phyloP scores from a whole-genome alignment of 2,329 filamentous ascomycete genomes.

The Penicillium sp. region DNA sequence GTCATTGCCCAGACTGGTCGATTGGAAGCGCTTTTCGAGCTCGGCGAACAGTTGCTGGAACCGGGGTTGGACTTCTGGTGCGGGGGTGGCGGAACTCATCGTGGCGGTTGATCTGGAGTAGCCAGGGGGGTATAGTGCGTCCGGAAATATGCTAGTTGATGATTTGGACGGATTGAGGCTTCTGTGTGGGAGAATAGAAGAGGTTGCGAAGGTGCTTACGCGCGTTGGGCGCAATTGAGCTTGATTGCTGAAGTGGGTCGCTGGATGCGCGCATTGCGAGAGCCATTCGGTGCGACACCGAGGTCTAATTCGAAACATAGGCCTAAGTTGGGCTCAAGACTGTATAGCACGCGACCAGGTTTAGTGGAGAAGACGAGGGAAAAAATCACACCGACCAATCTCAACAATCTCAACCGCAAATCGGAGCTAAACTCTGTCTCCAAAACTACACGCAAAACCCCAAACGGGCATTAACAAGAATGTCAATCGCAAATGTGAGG shows the following conservation, averaged over 20 bases:
- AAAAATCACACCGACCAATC: no score
- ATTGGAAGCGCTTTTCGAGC: constrained; percentile 27
- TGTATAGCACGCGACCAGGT: no score
- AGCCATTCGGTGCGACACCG: no score
- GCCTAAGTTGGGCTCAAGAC: no score
- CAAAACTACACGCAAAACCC: no score
- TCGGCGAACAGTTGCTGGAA: constrained; percentile 27
- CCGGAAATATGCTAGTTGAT: not conserved
- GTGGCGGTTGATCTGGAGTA: constrained; percentile 1
- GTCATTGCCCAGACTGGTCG: constrained; percentile 21
- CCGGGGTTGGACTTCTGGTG: constrained; percentile 22
- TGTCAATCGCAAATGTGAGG: no score
- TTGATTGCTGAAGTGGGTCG: constrained; percentile 15
- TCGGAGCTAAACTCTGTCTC: no score
- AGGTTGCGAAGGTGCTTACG: not conserved
- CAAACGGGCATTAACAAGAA: no score
- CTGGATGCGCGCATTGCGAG: not conserved
- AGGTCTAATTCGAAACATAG: no score
- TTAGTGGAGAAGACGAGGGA: no score
- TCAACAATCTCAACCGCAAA: no score
- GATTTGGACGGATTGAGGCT: constrained; percentile 2
- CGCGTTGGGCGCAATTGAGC: constrained; percentile 5
- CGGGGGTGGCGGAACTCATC: constrained; percentile 14
- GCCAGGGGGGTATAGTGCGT: not conserved
- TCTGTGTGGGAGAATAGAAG: not conserved